These are phyloP conservation scores for Mycena venus DNA, from an alignment of 768 basidiomycete species.

Conservation along the genomic window DNA sequence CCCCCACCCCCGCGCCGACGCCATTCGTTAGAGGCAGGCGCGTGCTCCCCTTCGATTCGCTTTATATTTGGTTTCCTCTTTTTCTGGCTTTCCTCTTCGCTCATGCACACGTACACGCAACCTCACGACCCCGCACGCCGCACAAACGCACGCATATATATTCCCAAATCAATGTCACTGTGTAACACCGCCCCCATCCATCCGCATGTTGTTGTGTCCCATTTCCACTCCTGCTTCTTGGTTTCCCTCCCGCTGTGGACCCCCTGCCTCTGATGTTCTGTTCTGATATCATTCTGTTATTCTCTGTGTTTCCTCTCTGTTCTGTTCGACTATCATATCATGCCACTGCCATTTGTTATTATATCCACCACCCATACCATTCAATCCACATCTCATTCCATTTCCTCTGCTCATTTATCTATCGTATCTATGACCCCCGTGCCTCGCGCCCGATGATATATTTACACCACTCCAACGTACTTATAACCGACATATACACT, in stretches of 20 bases:
- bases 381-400: conserved; percentile 5
- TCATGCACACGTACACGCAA: conserved; percentile 8
- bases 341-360: conserved; percentile 15
- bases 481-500: neutral
- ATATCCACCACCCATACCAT: conserved; percentile 14
- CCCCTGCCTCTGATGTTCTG: neutral
- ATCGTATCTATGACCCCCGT: conserved; percentile 11
- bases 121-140: neutral
- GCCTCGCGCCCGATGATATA: conserved; percentile 4
- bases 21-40: conserved; percentile 21
- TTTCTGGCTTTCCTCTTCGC: conserved; percentile 2
- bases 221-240: conserved; percentile 17
- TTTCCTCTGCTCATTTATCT: neutral
- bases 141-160: conserved; percentile 27
- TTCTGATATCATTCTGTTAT: neutral
- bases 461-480: neutral
- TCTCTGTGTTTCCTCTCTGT: neutral
- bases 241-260: conserved; percentile 24
- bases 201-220: conserved; percentile 26
- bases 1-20: neutral
- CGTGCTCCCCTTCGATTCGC: neutral
- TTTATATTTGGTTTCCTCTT: neutral
- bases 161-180: conserved; percentile 29
- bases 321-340: neutral
- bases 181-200: conserved; percentile 20